Percentiles rank a stretch among this genome's conserved stretches.
These are phyloP conservation scores for Hyphopichia buzzinii DNA, from an alignment of 1,139 yeast species.

Conservation along the genomic window DNA sequence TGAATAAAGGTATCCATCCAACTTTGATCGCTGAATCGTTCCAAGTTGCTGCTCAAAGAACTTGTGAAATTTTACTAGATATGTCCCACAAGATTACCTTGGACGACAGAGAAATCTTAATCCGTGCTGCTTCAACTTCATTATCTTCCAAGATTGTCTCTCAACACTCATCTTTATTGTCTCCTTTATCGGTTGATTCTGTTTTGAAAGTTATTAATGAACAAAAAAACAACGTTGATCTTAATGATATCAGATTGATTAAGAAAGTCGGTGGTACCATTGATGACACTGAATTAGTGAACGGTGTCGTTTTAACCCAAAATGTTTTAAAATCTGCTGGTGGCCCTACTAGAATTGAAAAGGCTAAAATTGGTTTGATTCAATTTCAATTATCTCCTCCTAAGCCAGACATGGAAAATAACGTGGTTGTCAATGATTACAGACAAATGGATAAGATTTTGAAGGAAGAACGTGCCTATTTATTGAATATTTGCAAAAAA, in stretches of 20 bases:
- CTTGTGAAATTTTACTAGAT: slow-evolving; percentile 79
- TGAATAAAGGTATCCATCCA: slow-evolving; percentile 93
- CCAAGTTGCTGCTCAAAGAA: slow-evolving; percentile 86
- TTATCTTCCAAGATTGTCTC: slow-evolving; percentile 93
- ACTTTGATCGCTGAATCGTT: slow-evolving; percentile 92
- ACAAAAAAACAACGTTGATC: slow-evolving; percentile 63
- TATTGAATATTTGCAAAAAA: slow-evolving; percentile 90
- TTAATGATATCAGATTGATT: slow-evolving; percentile 81
- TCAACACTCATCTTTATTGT: slow-evolving; percentile 78
- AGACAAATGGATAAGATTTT: slow-evolving; percentile 98
- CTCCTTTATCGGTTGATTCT: slow-evolving; percentile 94
- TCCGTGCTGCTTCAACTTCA: slow-evolving; percentile 93
- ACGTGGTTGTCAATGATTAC: slow-evolving; percentile 94
- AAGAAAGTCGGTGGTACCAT: slow-evolving; percentile 97
- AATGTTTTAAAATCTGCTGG: slow-evolving; percentile 87
- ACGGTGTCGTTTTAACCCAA: slow-evolving; percentile 93
- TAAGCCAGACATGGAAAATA: slow-evolving; percentile 97
- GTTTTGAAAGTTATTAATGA: slow-evolving; percentile 73
- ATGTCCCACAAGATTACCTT: slow-evolving; percentile 81
- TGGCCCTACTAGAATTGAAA: slow-evolving; percentile 94
- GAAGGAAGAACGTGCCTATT: slow-evolving; percentile 94
- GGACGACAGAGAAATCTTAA: slow-evolving; percentile 73
- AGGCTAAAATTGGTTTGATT: slow-evolving; percentile 86
- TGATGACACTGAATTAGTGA: slow-evolving; percentile 90
- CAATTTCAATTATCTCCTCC: slow-evolving; percentile 99